phyloP scores from a whole-genome alignment of 805 yeast genomes.

The Metschnikowia kunwiensis region DNA sequence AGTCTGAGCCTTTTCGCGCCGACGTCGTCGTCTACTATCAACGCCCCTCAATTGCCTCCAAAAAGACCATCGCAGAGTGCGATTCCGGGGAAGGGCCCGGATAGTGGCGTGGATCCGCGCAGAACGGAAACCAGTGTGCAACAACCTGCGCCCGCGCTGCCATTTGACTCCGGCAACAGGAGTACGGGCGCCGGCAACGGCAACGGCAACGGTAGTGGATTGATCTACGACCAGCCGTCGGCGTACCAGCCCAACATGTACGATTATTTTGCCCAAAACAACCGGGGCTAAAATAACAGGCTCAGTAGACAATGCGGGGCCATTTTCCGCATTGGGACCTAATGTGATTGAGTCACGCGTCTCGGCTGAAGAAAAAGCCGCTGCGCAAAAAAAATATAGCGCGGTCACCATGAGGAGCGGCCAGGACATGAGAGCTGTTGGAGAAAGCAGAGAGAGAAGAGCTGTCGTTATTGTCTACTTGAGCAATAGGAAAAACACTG shows the following conservation, averaged over 20 bases:
- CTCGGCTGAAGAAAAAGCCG: too few relatives aligned
- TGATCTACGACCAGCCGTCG: constrained; percentile 38
- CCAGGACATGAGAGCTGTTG: too few relatives aligned
- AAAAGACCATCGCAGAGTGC: constrained; percentile 21
- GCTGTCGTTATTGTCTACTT: too few relatives aligned
- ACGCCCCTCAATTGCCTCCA: constrained; percentile 20
- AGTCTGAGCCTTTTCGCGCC: background rate
- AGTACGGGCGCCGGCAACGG: background rate
- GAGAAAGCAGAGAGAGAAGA: too few relatives aligned
- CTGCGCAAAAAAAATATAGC: too few relatives aligned
- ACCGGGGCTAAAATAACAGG: too few relatives aligned
- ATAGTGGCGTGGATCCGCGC: background rate
- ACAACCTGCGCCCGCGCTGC: too few relatives aligned
- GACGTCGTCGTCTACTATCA: background rate
- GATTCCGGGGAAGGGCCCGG: background rate
- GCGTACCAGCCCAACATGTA: constrained; percentile 48
- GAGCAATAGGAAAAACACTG: too few relatives aligned
- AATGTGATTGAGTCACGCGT: too few relatives aligned
- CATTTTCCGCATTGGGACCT: too few relatives aligned
- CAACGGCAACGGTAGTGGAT: constrained; percentile 9
- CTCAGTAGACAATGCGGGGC: too few relatives aligned
- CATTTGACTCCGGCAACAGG: background rate
- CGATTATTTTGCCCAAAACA: constrained; percentile 31
- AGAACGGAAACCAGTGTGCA: background rate
- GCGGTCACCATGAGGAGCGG: too few relatives aligned